Evolutionary conservation across 2,329 filamentous ascomycete genomes (phyloP).

Genomic region (Fusarium sulawesiense): DNA sequence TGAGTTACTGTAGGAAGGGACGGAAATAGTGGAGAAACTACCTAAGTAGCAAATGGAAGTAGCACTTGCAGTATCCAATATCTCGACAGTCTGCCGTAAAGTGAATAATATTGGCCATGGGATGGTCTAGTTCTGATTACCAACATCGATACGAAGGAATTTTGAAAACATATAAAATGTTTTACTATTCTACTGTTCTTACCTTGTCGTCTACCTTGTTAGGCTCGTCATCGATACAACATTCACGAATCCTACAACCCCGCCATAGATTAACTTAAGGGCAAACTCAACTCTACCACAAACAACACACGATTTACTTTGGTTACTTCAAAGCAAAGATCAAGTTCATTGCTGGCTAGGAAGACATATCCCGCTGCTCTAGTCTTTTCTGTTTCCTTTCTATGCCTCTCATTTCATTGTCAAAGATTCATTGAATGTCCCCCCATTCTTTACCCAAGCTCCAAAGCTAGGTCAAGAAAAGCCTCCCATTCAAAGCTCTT

Average conservation of each 20-base stretch:
- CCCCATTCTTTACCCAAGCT: background rate
- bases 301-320: background rate
- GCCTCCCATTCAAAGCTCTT: constrained; percentile 10
- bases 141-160: background rate
- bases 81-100: background rate
- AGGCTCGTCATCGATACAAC: constrained; percentile 15
- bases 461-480: background rate
- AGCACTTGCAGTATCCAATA: background rate
- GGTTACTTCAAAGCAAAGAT: background rate
- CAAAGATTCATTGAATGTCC: background rate
- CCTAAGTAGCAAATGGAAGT: background rate
- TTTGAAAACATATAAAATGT: background rate
- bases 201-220: background rate
- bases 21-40: constrained; percentile 2
- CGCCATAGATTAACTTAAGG: background rate
- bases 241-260: background rate
- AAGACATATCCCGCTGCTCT: background rate
- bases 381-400: background rate
- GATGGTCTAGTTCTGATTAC: fast-evolving
- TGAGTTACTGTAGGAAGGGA: background rate
- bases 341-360: background rate
- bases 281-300: background rate
- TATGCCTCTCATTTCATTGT: background rate
- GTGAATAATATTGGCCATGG: background rate
- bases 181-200: background rate